phyloP scores from a whole-genome alignment of 768 basidiomycete genomes.

The Clathrus columnatus region DNA sequence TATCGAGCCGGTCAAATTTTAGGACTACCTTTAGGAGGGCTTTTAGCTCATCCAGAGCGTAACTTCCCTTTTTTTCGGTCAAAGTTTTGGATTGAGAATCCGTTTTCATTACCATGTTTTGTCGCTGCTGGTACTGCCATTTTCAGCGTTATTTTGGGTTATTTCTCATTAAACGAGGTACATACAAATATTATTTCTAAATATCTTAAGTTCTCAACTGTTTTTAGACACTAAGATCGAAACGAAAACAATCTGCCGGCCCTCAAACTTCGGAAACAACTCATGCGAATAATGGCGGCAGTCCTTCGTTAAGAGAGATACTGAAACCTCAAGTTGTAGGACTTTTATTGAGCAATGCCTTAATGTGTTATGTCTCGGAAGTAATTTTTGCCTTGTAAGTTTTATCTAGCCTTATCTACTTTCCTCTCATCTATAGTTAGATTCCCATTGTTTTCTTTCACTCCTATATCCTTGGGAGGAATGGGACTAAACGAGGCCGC shows the following conservation, averaged over 20 bases:
- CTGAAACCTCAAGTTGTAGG: constrained; percentile 9
- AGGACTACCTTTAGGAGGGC: constrained; percentile 10
- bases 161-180: constrained; percentile 18
- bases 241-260: neutral
- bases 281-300: neutral
- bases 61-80: constrained; percentile 10
- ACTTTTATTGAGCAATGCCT: constrained; percentile 1
- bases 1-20: constrained; percentile 11
- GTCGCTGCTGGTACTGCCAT: constrained; percentile 13
- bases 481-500: constrained; percentile 12
- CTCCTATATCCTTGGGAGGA: constrained; percentile 13
- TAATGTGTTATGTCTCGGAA: constrained; percentile 5
- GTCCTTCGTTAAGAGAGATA: neutral
- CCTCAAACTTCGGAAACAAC: neutral
- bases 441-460: constrained; percentile 12
- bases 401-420: too few species aligned
- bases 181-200: neutral
- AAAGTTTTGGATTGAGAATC: constrained; percentile 14
- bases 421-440: too few species aligned
- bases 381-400: constrained; percentile 8
- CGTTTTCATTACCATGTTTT: constrained; percentile 19
- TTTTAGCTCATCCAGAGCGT: constrained; percentile 11
- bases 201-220: neutral
- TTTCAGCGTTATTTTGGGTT: constrained; percentile 11
- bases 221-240: neutral